Evolutionary conservation across 192 early-diverging fungal genomes (phyloP).

Genomic region (Rhizoclosmatium globosum): DNA sequence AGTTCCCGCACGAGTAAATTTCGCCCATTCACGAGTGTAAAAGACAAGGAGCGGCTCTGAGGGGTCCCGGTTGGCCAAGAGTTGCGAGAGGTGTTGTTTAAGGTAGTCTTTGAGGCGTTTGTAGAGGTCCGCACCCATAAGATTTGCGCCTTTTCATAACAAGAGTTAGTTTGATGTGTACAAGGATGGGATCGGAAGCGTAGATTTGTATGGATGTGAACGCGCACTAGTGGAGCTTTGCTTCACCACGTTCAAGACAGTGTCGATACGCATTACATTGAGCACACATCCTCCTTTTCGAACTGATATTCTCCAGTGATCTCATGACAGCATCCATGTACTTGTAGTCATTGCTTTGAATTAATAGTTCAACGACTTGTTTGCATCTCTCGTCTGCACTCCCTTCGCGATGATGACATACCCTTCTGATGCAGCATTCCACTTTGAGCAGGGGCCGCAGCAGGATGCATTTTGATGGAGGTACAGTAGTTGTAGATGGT

Average conservation of each 20-base stretch:
- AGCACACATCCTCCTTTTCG: too few relatives aligned
- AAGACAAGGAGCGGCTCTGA: slow-evolving; percentile 82
- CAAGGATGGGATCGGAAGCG: not conserved
- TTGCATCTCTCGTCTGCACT: too few relatives aligned
- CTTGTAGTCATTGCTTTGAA: too few relatives aligned
- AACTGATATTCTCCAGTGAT: too few relatives aligned
- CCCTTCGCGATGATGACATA: not conserved
- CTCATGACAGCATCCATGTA: too few relatives aligned
- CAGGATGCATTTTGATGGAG: slow-evolving; percentile 49
- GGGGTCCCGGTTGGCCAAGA: slow-evolving; percentile 65
- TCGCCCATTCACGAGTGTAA: slow-evolving; percentile 90
- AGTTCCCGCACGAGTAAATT: slow-evolving; percentile 85
- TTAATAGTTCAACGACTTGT: too few relatives aligned
- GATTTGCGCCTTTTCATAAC: slow-evolving; percentile 47
- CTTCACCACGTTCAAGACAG: too few relatives aligned
- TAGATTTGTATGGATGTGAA: not conserved
- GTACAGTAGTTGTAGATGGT: slow-evolving; percentile 84
- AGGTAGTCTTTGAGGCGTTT: slow-evolving; percentile 64
- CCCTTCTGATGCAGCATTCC: slow-evolving; percentile 27
- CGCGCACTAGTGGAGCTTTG: too few relatives aligned
- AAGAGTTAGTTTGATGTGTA: not conserved
- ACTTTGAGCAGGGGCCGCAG: not conserved
- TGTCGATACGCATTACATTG: too few relatives aligned
- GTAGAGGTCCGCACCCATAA: slow-evolving; percentile 74
- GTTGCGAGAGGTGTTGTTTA: slow-evolving; percentile 53